Conservation (phyloP, 805 yeast genomes). For the Wickerhamiella nectarea region DNA sequence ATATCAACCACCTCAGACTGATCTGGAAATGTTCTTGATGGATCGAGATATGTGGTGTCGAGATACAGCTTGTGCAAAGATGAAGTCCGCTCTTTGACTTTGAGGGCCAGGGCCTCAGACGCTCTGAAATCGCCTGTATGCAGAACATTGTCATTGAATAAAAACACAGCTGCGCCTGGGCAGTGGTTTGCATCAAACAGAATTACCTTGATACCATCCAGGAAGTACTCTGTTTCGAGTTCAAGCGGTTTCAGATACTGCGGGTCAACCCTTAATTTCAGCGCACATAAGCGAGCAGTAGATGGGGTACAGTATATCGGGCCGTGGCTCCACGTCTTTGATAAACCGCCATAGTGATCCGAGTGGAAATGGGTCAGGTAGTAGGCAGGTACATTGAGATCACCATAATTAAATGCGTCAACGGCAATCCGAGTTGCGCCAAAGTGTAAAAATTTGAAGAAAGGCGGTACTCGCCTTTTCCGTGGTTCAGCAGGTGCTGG, state of each 20-base stretch:
- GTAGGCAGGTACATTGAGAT: slow-evolving; percentile 23
- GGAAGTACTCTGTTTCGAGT: slow-evolving; percentile 31
- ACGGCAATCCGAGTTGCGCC: slow-evolving; percentile 24
- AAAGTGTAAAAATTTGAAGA: slow-evolving; percentile 24
- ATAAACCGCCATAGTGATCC: slow-evolving; percentile 84
- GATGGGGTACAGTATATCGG: slow-evolving; percentile 57
- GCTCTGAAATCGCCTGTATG: slow-evolving; percentile 96
- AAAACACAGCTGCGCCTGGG: slow-evolving; percentile 81
- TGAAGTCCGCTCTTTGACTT: slow-evolving; percentile 8
- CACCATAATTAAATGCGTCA: slow-evolving; percentile 28
- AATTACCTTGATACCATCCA: slow-evolving; percentile 38
- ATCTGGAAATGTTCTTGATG: slow-evolving; percentile 60
- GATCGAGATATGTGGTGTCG: slow-evolving; percentile 82
- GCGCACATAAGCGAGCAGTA: slow-evolving; percentile 44
- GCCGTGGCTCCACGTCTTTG: slow-evolving; percentile 64
- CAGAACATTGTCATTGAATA: slow-evolving; percentile 42
- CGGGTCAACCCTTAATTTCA: slow-evolving; percentile 42
- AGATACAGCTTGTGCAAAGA: slow-evolving; percentile 42
- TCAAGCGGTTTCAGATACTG: slow-evolving; percentile 31
- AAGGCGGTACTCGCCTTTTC: slow-evolving; percentile 18
- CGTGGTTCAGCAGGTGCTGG: background rate
- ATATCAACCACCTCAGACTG: slow-evolving; percentile 54
- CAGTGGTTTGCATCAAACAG: slow-evolving; percentile 86
- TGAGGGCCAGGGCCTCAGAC: slow-evolving; percentile 34
- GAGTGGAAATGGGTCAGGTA: slow-evolving; percentile 63